These are phyloP conservation scores for Euphorbia tirucalli DNA, from an alignment of 345 rosid species.

Conservation along the genomic window DNA sequence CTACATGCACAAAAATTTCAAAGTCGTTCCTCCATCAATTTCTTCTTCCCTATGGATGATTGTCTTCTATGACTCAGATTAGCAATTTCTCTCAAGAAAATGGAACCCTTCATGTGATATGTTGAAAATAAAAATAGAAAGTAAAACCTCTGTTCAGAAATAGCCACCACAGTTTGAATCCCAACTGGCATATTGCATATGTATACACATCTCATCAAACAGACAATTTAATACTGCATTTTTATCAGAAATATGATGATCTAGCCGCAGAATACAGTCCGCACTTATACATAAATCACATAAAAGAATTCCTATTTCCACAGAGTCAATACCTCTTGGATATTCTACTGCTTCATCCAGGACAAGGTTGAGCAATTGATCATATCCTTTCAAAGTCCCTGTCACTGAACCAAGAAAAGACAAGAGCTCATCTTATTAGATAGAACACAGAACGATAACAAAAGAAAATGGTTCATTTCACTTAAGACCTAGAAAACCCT, in stretches of 20 bases:
- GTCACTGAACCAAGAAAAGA: slow-evolving; percentile 51
- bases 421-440: neutral
- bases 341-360: slow-evolving; percentile 84
- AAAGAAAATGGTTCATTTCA: neutral
- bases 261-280: neutral
- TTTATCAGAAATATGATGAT: neutral
- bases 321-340: slow-evolving; percentile 77
- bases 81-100: neutral
- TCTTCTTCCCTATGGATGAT: neutral
- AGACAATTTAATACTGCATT: neutral
- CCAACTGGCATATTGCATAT: neutral
- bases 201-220: neutral
- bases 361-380: slow-evolving; percentile 90
- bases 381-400: slow-evolving; percentile 93
- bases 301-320: no score
- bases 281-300: neutral
- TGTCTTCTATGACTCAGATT: neutral
- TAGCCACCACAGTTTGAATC: neutral
- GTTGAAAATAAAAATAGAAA: neutral
- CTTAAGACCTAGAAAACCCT: neutral
- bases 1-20: neutral
- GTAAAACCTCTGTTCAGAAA: neutral
- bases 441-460: neutral
- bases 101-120: neutral
- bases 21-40: neutral